phyloP scores from a whole-genome alignment of 1,139 yeast species.

The Protomyces inouyei region DNA sequence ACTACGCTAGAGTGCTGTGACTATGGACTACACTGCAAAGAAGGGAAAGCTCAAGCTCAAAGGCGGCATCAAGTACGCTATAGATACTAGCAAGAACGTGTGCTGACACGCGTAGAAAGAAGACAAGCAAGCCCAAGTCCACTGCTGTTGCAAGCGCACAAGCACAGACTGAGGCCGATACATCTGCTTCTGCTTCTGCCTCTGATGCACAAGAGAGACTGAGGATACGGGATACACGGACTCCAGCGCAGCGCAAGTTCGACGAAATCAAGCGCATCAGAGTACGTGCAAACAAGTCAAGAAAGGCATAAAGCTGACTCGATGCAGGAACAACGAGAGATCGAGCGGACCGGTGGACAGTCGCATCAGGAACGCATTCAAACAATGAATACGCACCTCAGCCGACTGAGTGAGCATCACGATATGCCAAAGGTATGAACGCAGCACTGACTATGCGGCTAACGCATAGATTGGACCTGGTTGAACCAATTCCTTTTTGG shows the following conservation, averaged over 20 bases:
- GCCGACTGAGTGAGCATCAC: conserved; percentile 35
- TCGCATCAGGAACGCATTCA: conserved; percentile 35
- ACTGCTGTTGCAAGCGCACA: conserved; percentile 3
- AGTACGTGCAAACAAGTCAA: conserved; percentile 8
- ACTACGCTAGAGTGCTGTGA: no score
- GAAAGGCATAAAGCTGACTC: not conserved
- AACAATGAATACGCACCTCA: conserved; percentile 36
- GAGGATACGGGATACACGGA: conserved; percentile 22
- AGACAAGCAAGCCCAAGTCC: not conserved
- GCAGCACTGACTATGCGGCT: conserved; percentile 3
- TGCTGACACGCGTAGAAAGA: not conserved
- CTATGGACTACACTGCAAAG: not conserved
- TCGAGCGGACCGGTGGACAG: conserved; percentile 32
- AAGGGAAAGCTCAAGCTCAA: not conserved
- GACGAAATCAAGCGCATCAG: conserved; percentile 35
- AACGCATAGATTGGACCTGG: not conserved
- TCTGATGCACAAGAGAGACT: not conserved
- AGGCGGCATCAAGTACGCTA: not conserved
- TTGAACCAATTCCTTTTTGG: not conserved
- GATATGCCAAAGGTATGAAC: conserved; percentile 36
- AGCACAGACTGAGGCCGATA: not conserved
- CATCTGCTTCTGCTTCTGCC: not conserved
- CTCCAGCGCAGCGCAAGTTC: conserved; percentile 35
- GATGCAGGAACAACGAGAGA: conserved; percentile 29
- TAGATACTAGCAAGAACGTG: no score